These are phyloP conservation scores for Pyrrhoderma lamaoense DNA, from an alignment of 1,284 basidiomycete species.

Conservation along the genomic window DNA sequence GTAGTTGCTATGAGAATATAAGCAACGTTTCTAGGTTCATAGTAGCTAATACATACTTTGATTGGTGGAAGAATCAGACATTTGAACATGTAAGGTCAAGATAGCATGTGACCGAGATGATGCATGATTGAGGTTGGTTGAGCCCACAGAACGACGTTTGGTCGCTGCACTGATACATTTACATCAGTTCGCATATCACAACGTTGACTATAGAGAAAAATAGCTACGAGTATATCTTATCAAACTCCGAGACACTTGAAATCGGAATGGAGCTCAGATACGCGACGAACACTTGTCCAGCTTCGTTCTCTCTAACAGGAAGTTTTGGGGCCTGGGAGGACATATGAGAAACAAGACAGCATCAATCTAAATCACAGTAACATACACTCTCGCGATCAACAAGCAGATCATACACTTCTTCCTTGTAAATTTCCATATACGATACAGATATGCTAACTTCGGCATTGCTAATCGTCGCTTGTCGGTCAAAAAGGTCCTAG, in stretches of 20 bases:
- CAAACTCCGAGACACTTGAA: constrained; percentile 51
- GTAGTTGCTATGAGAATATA: constrained; percentile 36
- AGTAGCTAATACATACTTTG: constrained; percentile 35
- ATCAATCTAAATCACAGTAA: constrained; percentile 14
- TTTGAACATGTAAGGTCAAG: constrained; percentile 58
- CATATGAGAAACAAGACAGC: not conserved
- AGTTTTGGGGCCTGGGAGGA: constrained; percentile 62
- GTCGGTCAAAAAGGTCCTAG: constrained; percentile 26
- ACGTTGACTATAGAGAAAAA: constrained; percentile 24
- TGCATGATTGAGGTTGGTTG: constrained; percentile 70
- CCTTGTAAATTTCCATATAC: constrained; percentile 84
- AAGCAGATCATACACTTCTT: constrained; percentile 78
- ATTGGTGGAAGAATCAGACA: constrained; percentile 40
- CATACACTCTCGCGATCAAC: constrained; percentile 59
- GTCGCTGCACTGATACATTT: constrained; percentile 41
- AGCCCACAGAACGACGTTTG: constrained; percentile 71
- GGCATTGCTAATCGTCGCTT: constrained; percentile 19
- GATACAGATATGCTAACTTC: constrained; percentile 49
- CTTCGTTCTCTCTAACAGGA: constrained; percentile 68
- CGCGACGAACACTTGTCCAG: constrained; percentile 72
- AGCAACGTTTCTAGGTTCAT: too few species aligned
- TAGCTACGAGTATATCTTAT: constrained; percentile 50
- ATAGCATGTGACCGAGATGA: constrained; percentile 83
- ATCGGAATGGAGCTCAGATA: constrained; percentile 54
- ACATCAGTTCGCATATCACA: not conserved